These are phyloP conservation scores for Phragmites australis DNA, from an alignment of 176 grass and related monocot genomes.

Conservation along the genomic window DNA sequence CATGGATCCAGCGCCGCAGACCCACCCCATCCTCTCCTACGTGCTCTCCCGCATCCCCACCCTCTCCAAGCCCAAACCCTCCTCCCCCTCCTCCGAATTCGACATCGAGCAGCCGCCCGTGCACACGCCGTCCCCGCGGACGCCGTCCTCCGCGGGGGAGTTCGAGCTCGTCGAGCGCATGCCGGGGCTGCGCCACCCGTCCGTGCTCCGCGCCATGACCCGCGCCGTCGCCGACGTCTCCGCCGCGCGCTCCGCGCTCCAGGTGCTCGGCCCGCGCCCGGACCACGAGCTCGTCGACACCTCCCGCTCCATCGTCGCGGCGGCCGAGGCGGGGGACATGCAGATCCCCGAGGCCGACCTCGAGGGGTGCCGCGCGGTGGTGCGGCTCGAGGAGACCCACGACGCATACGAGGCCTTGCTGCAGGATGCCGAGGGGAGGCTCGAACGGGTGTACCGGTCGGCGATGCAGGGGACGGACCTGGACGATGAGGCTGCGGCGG, in stretches of 20 bases:
- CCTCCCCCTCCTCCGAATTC: constrained; percentile 30
- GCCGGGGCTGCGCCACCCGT: constrained; percentile 70
- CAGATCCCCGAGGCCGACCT: constrained; percentile 42
- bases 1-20: constrained; percentile 86
- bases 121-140: constrained; percentile 40
- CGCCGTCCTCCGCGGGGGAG: constrained; percentile 35
- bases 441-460: constrained; percentile 62
- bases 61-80: constrained; percentile 42
- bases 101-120: constrained; percentile 70
- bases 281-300: constrained; percentile 88
- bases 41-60: constrained; percentile 62
- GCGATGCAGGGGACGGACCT: constrained; percentile 48
- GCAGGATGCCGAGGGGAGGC: constrained; percentile 58
- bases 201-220: constrained; percentile 83
- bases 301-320: constrained; percentile 53
- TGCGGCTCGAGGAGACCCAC: constrained; percentile 64
- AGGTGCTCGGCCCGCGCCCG: constrained; percentile 62
- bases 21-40: constrained; percentile 90
- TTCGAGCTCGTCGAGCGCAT: constrained; percentile 74
- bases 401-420: constrained; percentile 63
- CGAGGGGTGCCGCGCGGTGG: constrained; percentile 48
- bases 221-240: constrained; percentile 72
- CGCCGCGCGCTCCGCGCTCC: constrained; percentile 69
- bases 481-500: constrained; percentile 15
- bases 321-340: constrained; percentile 16